Conservation (phyloP, 2,329 filamentous ascomycete genomes). For the Aureobasidium sp. region DNA sequence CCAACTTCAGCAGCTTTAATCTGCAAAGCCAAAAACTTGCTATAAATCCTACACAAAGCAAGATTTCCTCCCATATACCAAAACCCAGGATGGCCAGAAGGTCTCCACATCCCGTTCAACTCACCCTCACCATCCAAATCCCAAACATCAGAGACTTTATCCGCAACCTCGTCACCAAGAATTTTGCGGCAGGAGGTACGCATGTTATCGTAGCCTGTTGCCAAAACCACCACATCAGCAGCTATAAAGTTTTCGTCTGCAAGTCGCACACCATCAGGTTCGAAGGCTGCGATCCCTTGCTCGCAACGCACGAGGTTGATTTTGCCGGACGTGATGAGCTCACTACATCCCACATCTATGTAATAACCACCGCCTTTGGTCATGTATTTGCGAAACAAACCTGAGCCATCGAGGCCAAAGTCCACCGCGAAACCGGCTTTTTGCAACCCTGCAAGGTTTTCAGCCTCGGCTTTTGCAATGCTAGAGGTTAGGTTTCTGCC, state of each 20-base stretch:
- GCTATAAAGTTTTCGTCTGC: constrained; percentile 49
- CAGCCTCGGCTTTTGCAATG: constrained; percentile 24
- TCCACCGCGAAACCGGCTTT: constrained; percentile 55
- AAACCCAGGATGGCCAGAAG: constrained; percentile 29
- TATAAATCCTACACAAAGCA: constrained; percentile 27
- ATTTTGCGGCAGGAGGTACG: constrained; percentile 51
- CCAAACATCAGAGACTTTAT: constrained; percentile 44
- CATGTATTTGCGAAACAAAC: constrained; percentile 55
- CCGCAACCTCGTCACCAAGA: constrained; percentile 53
- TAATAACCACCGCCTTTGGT: constrained; percentile 61
- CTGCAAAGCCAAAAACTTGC: constrained; percentile 31
- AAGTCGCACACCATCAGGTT: constrained; percentile 31
- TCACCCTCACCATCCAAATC: constrained; percentile 32
- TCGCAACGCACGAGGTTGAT: constrained; percentile 47
- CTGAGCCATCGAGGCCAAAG: constrained; percentile 46
- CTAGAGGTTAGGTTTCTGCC: constrained; percentile 39
- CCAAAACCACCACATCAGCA: constrained; percentile 53
- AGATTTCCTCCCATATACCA: constrained; percentile 35
- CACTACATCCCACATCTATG: constrained; percentile 57
- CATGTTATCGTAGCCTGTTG: constrained; percentile 59
- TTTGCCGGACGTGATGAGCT: constrained; percentile 55
- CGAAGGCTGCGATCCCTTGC: constrained; percentile 45
- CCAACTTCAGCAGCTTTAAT: constrained; percentile 29
- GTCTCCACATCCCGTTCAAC: constrained; percentile 31
- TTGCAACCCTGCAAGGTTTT: constrained; percentile 37